These are phyloP conservation scores for Sungouiozyma ichnusensis DNA, from an alignment of 805 yeast genomes.

Conservation along the genomic window DNA sequence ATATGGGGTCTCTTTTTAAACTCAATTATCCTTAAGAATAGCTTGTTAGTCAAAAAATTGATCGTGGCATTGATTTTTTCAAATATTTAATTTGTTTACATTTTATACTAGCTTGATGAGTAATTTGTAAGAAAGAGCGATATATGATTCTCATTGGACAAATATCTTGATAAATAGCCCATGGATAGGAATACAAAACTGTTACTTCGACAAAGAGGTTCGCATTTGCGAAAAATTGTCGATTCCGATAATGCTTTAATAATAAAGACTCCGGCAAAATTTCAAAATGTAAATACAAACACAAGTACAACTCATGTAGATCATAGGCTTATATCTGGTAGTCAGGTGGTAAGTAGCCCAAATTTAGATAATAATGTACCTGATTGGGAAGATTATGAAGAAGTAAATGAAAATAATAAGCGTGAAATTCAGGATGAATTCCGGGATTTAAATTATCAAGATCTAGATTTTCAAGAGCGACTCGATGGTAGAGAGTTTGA, in stretches of 20 bases:
- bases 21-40: too few species aligned
- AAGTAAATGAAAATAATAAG: not conserved
- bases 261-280: slow-evolving; percentile 11
- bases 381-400: not conserved
- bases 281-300: slow-evolving; percentile 1
- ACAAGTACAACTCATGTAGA: not conserved
- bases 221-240: slow-evolving; percentile 17
- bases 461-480: not conserved
- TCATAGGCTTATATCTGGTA: not conserved
- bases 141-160: too few species aligned
- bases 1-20: too few species aligned
- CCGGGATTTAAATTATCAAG: not conserved
- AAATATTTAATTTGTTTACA: too few species aligned
- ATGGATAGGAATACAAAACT: slow-evolving; percentile 21
- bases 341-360: not conserved
- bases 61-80: too few species aligned
- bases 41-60: too few species aligned
- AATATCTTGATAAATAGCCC: too few species aligned
- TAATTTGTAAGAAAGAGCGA: too few species aligned
- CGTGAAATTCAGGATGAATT: not conserved
- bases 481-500: not conserved
- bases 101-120: too few species aligned
- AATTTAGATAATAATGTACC: not conserved
- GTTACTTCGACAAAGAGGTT: slow-evolving; percentile 26
- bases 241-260: slow-evolving; percentile 15